Base-by-base conservation (phyloP, 331 rosid genomes). In the Cydonia oblonga region DNA sequence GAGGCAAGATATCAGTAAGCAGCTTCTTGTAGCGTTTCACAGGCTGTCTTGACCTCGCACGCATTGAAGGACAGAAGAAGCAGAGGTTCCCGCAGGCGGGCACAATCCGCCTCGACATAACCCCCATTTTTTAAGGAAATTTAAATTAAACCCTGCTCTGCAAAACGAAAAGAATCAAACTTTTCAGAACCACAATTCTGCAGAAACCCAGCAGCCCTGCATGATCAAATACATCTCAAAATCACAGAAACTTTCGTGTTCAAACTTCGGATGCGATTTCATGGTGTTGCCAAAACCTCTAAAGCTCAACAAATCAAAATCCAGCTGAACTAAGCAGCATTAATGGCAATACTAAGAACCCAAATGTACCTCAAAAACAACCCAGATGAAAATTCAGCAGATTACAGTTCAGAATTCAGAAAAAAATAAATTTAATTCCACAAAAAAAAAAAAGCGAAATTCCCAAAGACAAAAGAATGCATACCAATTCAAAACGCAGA, bases 11-110 rank as follows among this genome's bases (percentile, higher is more conserved):
- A 19, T 89, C 92, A 63, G 92, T 76, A 2, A 93, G 85, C 84
- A 93, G 66, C 86, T 89, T 91, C 84, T 91, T 91, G 85, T 91
- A 93, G 53, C 97, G 98, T 80, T 93, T 93, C 75, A 93, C 96
- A 0, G 97, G 98, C 72, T 93, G 97, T 66, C 98, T 85, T 8
- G 98, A 93, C 68, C 98, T 89, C 9, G 98, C 92, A 52, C 97
- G 84, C 84, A 93, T 70, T 5, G 98, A 73, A 73, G 98, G 98
- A 79, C 98, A 93, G 73, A 88, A 75, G 80, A 84, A 84, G 85
- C 97, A 93, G 81, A 93, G 89, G 89, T 82, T 91, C 68, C 92
- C 96, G 65, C 97, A 91, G 87, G 75, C 97, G 7, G 98, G 98
- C 70, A 93, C 91, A 24, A 90, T 93, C 84, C 89, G 96, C 96